These are phyloP conservation scores for Claviceps sp. DNA, from an alignment of 2,329 filamentous ascomycete species.

Conservation along the genomic window DNA sequence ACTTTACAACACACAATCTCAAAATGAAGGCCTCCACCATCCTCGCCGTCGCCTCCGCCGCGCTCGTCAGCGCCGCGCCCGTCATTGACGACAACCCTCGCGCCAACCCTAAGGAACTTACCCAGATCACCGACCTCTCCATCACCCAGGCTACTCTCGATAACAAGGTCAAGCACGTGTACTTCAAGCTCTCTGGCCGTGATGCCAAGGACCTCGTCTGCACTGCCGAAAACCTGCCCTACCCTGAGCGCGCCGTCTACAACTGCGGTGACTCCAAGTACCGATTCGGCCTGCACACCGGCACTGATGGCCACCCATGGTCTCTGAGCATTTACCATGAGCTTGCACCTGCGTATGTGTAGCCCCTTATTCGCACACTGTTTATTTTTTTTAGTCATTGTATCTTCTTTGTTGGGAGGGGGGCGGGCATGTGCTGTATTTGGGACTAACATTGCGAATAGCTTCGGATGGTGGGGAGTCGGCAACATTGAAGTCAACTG, in stretches of 20 bases:
- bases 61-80: not conserved
- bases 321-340: not conserved
- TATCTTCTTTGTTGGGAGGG: no score
- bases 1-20: no score
- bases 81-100: not conserved
- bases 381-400: no score
- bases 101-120: slow-evolving; percentile 10
- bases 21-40: not conserved
- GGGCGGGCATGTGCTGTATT: no score
- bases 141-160: slow-evolving; percentile 10
- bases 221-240: slow-evolving; percentile 2
- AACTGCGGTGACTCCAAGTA: slow-evolving; percentile 17
- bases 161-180: slow-evolving; percentile 5
- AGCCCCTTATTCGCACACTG: not conserved
- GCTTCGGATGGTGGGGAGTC: not conserved
- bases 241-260: slow-evolving; percentile 5
- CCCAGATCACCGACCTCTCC: slow-evolving; percentile 11
- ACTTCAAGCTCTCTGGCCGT: slow-evolving; percentile 11
- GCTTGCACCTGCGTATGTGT: slow-evolving; percentile 10
- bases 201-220: slow-evolving; percentile 10
- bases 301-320: not conserved
- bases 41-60: not conserved
- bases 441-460: not conserved
- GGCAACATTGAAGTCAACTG: not conserved
- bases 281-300: slow-evolving; percentile 13